Percentiles rank a stretch among this genome's conserved stretches.
Evolutionary conservation across 148 eudicot genomes (phyloP).

Genomic region (Chenopodium quinoa): DNA sequence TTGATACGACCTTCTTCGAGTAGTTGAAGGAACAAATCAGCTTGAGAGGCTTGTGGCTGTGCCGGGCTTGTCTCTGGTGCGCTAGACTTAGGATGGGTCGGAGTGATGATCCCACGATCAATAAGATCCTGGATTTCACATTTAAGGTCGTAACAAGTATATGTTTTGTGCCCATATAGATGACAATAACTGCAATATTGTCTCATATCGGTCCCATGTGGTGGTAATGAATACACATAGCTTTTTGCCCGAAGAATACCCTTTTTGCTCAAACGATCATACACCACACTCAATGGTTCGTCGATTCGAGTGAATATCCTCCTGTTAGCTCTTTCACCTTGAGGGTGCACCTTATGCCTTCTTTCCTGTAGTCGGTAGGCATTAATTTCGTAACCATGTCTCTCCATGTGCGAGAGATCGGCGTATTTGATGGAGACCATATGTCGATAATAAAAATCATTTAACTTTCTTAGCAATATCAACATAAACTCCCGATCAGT

Average conservation of each 20-base stretch:
- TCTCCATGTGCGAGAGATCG: not conserved
- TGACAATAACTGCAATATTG: no score
- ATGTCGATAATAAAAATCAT: not conserved
- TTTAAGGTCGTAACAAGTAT: not conserved
- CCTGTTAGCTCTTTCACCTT: not conserved
- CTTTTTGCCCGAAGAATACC: not conserved
- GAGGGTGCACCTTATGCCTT: not conserved
- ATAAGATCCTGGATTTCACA: not conserved
- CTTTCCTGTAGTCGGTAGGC: not conserved
- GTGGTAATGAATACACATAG: not conserved
- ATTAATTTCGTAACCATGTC: not conserved
- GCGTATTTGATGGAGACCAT: not conserved
- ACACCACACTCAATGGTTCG: not conserved
- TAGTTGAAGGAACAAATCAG: no score
- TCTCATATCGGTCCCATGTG: not conserved
- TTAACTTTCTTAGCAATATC: not conserved
- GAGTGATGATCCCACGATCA: not conserved
- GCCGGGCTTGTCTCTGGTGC: not conserved
- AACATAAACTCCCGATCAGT: not conserved
- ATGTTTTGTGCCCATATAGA: not conserved
- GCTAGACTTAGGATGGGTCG: not conserved
- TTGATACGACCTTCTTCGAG: not conserved
- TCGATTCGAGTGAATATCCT: not conserved
- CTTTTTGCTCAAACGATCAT: not conserved
- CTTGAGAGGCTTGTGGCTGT: not conserved